phyloP scores from a whole-genome alignment of 2,329 filamentous ascomycete genomes.

The Leptoxyphium fumago region DNA sequence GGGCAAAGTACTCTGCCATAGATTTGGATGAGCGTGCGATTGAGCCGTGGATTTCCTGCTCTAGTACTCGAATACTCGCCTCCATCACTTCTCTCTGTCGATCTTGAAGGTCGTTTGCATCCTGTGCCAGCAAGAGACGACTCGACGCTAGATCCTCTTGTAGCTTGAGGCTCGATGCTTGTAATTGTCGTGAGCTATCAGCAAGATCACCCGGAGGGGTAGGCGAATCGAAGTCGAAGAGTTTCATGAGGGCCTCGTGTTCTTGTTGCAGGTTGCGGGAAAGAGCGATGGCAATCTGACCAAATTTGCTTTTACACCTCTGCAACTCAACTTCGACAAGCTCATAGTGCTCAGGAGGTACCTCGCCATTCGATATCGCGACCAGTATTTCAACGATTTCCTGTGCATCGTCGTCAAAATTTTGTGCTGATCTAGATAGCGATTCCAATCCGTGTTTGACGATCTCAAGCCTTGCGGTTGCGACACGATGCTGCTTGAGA shows the following conservation, averaged over 20 bases:
- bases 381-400: conserved; percentile 23
- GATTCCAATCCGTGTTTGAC: conserved; percentile 16
- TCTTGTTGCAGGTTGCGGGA: background rate
- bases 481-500: background rate
- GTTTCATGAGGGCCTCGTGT: conserved; percentile 15
- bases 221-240: conserved; percentile 15
- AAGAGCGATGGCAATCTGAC: background rate
- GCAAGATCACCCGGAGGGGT: conserved; percentile 7
- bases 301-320: background rate
- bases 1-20: conserved; percentile 28
- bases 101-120: conserved; percentile 19
- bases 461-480: background rate
- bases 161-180: conserved; percentile 8
- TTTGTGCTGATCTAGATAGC: background rate
- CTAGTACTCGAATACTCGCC: conserved; percentile 27
- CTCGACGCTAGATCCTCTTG: conserved; percentile 13
- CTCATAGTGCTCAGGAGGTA: conserved; percentile 15
- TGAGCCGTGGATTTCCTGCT: conserved; percentile 33
- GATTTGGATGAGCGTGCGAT: conserved; percentile 27
- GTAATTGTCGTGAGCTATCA: background rate
- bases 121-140: conserved; percentile 21
- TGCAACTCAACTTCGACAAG: background rate
- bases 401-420: conserved; percentile 10
- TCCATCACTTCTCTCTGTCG: conserved; percentile 24
- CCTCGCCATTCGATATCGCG: conserved; percentile 16